Conservation (phyloP, 176 grass and related monocot genomes). For the Aegilops umbellulata region DNA sequence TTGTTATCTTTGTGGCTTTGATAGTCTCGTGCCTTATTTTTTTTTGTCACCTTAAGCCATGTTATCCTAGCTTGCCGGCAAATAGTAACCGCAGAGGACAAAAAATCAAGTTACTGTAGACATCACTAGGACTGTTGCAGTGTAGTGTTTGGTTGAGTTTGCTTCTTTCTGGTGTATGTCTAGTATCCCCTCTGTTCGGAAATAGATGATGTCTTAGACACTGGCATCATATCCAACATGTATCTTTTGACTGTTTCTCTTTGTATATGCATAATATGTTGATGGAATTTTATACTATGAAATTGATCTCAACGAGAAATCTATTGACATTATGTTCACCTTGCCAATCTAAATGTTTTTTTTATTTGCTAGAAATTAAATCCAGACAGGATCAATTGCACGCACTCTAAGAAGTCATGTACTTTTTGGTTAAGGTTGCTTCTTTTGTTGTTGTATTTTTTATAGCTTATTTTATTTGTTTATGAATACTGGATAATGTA, state of each 20-base stretch:
- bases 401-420: not conserved
- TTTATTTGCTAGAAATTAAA: not conserved
- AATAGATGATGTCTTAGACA: too few species aligned
- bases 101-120: not conserved
- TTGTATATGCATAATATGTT: too few species aligned
- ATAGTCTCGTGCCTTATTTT: not conserved
- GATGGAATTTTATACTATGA: too few species aligned
- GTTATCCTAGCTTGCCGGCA: not conserved
- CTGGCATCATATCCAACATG: too few species aligned
- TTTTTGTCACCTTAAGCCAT: not conserved
- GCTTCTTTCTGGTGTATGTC: too few species aligned
- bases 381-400: not conserved
- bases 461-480: not conserved
- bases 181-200: too few species aligned
- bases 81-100: not conserved
- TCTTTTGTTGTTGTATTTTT: not conserved
- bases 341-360: not conserved
- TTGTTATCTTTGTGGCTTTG: not conserved
- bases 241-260: too few species aligned
- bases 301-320: not conserved
- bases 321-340: not conserved
- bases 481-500: not conserved
- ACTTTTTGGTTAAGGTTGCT: not conserved
- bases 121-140: conserved; percentile 2
- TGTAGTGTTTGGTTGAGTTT: not conserved